Conservation (phyloP, 306 rosid species). For the Medicago lupulina region DNA sequence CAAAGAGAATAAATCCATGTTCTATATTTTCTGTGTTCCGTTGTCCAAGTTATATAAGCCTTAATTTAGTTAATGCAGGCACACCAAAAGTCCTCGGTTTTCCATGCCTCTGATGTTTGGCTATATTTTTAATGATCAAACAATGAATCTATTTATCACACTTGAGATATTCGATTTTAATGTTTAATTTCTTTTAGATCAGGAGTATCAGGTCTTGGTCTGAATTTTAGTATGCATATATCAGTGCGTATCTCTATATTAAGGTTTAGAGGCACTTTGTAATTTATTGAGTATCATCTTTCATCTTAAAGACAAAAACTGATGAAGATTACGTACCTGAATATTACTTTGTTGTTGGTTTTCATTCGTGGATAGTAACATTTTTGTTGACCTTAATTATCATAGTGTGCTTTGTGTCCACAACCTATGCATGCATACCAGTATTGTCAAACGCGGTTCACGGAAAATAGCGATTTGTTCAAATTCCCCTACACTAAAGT, state of each 20-base stretch:
- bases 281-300: constrained; percentile 14
- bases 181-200: neutral
- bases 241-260: neutral
- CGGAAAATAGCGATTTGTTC: neutral
- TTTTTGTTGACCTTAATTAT: neutral
- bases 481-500: neutral
- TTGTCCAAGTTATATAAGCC: too few relatives aligned
- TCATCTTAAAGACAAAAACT: constrained; percentile 2
- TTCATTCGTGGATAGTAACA: neutral
- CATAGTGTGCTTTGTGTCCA: neutral
- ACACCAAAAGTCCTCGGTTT: neutral
- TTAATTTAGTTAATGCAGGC: neutral
- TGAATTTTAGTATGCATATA: neutral
- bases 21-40: too few relatives aligned
- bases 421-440: constrained; percentile 27
- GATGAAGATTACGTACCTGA: neutral
- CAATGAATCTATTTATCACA: neutral
- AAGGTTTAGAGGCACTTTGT: constrained; percentile 1
- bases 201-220: constrained; percentile 6
- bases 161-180: neutral
- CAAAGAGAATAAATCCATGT: too few relatives aligned
- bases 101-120: neutral
- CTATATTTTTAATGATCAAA: constrained; percentile 12
- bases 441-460: neutral
- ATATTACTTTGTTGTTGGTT: neutral